Evolutionary conservation across 805 yeast species (phyloP), one percentile per base, ranked within the genome.

Genomic region (Tetrapisispora taiwanensis): DNA sequence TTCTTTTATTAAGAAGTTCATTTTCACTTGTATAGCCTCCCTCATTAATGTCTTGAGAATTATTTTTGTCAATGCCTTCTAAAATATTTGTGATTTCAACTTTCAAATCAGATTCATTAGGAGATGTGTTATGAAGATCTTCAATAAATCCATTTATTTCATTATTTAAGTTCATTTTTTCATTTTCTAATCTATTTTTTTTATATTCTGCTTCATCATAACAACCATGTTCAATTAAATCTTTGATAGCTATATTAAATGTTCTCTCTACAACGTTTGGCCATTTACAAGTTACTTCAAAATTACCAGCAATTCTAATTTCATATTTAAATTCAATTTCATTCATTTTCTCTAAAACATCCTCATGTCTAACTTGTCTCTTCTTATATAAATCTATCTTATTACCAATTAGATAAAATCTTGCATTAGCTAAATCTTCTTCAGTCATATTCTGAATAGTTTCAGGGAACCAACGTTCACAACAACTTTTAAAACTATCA

Each of bases 211-310:
- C 22, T 20, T 58, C 66, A 41, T 68, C 68, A 47, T 65, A 67
- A 49, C 68, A 66, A 5, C 68, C 59, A 46, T 65, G 59, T 33
- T 67, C 66, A 5, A 70, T 66, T n/a, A 71, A 52, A 44, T 71
- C 71, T 34, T 64, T 61, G 13, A 71, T 60, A 6, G 70, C 58
- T 15, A 56, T 50, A 45, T 65, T 67, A 46, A 71, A 66, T 9
- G 69, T 59, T 7, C 66, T 59, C 38, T 67, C 65, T 0, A 68
- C 70, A 3, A 66, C 58, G 35, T 57, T 56, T 6, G 65, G 59
- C 58, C 69, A 66, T 51, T 67, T 70, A 24, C 75, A 74, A 48
- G 72, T 71, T 15, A 72, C 73, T 53, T 71, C 76, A 48, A 69
- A 72, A 37, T 68, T 67, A 1, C 72, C 73, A 24, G 64, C 60